These are phyloP conservation scores for Nitzschia sp. DNA, from an alignment of 108 stramenopile species.

Conservation along the genomic window DNA sequence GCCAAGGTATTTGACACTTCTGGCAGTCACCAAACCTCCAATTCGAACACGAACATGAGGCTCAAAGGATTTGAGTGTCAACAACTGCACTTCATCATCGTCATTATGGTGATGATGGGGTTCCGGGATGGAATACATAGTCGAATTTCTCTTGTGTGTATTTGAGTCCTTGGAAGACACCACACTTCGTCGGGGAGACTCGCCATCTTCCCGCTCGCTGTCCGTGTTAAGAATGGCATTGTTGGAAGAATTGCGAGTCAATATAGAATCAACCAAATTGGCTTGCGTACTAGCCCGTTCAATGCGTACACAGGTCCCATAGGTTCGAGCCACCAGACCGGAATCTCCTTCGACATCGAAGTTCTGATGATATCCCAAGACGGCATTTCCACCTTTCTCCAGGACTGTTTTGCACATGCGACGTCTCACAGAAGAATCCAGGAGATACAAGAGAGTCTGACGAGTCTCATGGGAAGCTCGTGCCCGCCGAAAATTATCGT, in stretches of 20 bases:
- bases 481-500: conserved; percentile 64
- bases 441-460: conserved; percentile 87
- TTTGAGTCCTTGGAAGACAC: not conserved
- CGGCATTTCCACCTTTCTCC: conserved; percentile 64
- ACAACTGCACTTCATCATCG: conserved; percentile 84
- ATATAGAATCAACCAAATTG: not conserved
- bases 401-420: conserved; percentile 90
- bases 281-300: conserved; percentile 34
- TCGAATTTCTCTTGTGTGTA: conserved; percentile 2
- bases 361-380: conserved; percentile 76
- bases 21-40: conserved; percentile 92
- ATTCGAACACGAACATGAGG: conserved; percentile 84
- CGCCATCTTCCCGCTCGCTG: conserved; percentile 31
- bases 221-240: conserved; percentile 20
- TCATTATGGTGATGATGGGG: conserved; percentile 27
- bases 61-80: conserved; percentile 85
- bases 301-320: conserved; percentile 91
- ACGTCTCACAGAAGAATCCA: conserved; percentile 86
- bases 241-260: conserved; percentile 6
- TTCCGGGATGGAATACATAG: conserved; percentile 16
- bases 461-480: conserved; percentile 83
- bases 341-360: conserved; percentile 98
- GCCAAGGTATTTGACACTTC: conserved; percentile 93
- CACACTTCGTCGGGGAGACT: not conserved
- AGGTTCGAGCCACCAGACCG: conserved; percentile 92